These are phyloP conservation scores for Alopecurus myosuroides DNA, from an alignment of 176 grass and related monocot genomes.

Conservation along the genomic window DNA sequence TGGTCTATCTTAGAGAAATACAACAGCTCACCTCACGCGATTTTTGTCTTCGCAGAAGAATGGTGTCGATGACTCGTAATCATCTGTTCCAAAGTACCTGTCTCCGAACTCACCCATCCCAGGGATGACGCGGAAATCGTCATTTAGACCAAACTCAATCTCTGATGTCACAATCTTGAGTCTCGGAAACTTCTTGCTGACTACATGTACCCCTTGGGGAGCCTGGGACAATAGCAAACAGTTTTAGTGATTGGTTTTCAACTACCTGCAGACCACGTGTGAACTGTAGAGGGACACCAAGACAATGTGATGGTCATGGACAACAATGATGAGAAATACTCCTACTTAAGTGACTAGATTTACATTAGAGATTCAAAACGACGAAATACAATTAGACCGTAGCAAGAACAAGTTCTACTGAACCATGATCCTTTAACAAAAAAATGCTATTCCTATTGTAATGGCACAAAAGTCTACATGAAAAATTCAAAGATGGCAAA, in stretches of 20 bases:
- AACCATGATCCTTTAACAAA: neutral
- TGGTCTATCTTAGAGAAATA: neutral
- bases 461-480: neutral
- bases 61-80: constrained; percentile 49
- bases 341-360: neutral
- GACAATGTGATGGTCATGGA: neutral
- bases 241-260: neutral
- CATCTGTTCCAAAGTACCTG: constrained; percentile 70
- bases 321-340: neutral
- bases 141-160: constrained; percentile 87
- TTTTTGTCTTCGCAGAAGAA: constrained; percentile 46
- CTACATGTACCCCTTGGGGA: constrained; percentile 45
- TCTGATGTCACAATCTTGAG: constrained; percentile 94
- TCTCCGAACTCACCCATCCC: constrained; percentile 82
- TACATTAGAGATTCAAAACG: neutral
- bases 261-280: neutral
- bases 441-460: neutral
- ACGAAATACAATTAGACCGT: neutral
- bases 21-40: constrained; percentile 39
- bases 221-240: constrained; percentile 37
- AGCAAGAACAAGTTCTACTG: neutral
- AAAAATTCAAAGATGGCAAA: neutral
- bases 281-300: neutral
- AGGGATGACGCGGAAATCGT: constrained; percentile 75
- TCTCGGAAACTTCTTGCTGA: constrained; percentile 95